Evolutionary conservation across 2,329 filamentous ascomycete species (phyloP).

Genomic region (Xylariaceae sp.): DNA sequence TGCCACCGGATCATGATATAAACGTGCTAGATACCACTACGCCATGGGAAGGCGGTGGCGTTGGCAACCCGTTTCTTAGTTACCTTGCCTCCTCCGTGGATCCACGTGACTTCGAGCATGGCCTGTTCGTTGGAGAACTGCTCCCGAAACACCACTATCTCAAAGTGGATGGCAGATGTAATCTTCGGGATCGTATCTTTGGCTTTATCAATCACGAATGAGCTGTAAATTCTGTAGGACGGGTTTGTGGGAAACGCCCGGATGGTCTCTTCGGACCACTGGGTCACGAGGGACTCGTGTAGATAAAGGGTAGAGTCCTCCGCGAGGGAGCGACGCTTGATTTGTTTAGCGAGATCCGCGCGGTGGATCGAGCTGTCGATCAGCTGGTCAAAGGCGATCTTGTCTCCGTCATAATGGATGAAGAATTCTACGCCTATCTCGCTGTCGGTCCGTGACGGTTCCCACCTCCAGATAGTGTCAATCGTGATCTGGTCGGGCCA

Average conservation of each 20-base stretch:
- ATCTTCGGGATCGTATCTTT: too few species aligned
- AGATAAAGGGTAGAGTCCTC: conserved; percentile 24
- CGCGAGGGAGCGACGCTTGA: conserved; percentile 18
- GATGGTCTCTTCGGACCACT: conserved; percentile 28
- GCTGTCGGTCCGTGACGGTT: background rate
- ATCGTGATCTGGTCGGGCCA: conserved; percentile 31
- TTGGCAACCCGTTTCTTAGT: conserved; percentile 9
- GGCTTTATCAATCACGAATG: too few species aligned
- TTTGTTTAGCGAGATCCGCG: conserved; percentile 14
- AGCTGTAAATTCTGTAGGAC: conserved; percentile 27
- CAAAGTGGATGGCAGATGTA: conserved; percentile 13
- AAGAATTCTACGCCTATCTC: conserved; percentile 13
- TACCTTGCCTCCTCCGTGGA: conserved; percentile 20
- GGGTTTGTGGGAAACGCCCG: conserved; percentile 22
- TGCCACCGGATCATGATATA: conserved; percentile 31
- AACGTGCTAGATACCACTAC: conserved; percentile 22
- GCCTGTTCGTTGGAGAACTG: conserved; percentile 2
- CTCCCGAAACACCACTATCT: conserved; percentile 12
- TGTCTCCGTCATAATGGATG: conserved; percentile 17
- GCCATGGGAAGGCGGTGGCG: conserved; percentile 33
- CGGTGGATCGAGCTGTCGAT: conserved; percentile 15
- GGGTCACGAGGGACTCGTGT: conserved; percentile 27
- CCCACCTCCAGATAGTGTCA: conserved; percentile 23
- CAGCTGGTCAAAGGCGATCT: conserved; percentile 10
- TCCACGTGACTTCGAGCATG: conserved; percentile 26